Percentiles rank a stretch among this genome's conserved stretches.
Evolutionary conservation across 805 yeast genomes (phyloP).

Genomic region (Candida argentea): DNA sequence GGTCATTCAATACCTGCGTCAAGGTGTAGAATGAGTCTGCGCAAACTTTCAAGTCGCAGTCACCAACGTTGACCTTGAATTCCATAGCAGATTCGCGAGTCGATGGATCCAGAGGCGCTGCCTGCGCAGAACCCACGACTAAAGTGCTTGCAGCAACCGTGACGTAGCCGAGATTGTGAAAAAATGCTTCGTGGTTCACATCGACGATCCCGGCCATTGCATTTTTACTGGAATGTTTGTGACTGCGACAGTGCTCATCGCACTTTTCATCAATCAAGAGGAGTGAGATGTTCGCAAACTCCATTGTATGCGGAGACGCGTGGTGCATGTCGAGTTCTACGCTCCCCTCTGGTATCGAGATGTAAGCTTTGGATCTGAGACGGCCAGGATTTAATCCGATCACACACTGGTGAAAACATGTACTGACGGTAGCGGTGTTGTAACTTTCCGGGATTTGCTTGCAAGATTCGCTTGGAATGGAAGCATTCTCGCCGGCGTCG

Average conservation of each 20-base stretch:
- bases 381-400: conserved; percentile 58
- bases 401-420: conserved; percentile 41
- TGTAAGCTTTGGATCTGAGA: conserved; percentile 40
- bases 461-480: background rate
- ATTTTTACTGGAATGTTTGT: background rate
- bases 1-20: conserved; percentile 55
- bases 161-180: conserved; percentile 40
- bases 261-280: conserved; percentile 54
- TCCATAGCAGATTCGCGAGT: conserved; percentile 22
- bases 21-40: conserved; percentile 80
- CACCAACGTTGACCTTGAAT: conserved; percentile 39
- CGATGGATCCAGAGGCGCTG: conserved; percentile 13
- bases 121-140: conserved; percentile 24
- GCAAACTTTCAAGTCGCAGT: conserved; percentile 47
- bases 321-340: too few relatives aligned
- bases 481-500: background rate
- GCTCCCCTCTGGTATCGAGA: conserved; percentile 45
- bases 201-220: background rate
- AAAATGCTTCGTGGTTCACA: conserved; percentile 13
- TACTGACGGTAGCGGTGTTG: conserved; percentile 8
- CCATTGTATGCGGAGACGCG: too few relatives aligned
- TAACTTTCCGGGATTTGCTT: background rate
- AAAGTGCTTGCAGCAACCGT: conserved; percentile 37
- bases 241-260: too few relatives aligned
- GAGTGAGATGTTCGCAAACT: conserved; percentile 37